Conservation (phyloP, 148 eudicot genomes). For the Vaccinium macrocarpon region DNA sequence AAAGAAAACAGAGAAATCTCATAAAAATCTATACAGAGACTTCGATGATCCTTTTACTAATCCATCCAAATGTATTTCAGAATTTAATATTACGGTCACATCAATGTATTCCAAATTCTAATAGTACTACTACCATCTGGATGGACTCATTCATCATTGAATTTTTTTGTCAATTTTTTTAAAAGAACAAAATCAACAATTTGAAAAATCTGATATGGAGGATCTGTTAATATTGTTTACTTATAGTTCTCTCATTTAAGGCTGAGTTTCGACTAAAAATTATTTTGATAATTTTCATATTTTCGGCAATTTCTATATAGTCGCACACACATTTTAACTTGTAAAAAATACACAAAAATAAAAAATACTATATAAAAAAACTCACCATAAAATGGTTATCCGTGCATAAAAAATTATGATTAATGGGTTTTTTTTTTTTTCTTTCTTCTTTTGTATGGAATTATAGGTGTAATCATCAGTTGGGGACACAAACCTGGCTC, state of each 20-base stretch:
- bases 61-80: not conserved
- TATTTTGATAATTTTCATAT: too few species aligned
- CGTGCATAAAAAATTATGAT: not conserved
- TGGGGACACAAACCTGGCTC: conserved; percentile 52
- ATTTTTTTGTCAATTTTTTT: not conserved
- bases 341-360: too few species aligned
- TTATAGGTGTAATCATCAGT: not conserved
- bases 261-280: too few species aligned
- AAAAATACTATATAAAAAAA: too few species aligned
- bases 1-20: not conserved
- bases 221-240: not conserved
- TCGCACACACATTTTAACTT: too few species aligned
- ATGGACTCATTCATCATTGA: not conserved
- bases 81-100: not conserved
- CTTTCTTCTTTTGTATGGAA: not conserved
- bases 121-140: not conserved
- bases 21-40: not conserved
- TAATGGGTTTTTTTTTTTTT: too few species aligned
- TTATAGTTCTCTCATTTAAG: accelerated
- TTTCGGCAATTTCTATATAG: too few species aligned
- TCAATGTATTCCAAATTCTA: not conserved
- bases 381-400: too few species aligned
- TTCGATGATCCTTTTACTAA: too few species aligned
- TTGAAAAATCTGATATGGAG: not conserved
- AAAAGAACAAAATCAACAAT: not conserved